These are phyloP conservation scores for Cytospora mali DNA, from an alignment of 2,329 filamentous ascomycete species.

Conservation along the genomic window DNA sequence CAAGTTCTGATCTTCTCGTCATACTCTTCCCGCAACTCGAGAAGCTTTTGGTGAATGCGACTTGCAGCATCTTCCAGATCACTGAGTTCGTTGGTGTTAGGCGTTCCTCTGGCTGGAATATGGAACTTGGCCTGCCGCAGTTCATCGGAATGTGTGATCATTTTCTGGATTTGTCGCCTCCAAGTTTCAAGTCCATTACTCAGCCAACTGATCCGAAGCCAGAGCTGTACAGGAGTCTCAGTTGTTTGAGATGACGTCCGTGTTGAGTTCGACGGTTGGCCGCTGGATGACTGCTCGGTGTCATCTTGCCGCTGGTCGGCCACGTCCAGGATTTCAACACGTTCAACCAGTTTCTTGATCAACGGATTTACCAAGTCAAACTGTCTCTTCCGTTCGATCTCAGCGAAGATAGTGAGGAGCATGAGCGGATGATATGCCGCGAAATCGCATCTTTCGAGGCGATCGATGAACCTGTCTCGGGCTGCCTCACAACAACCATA, in stretches of 20 bases:
- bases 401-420: conserved; percentile 12
- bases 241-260: background rate
- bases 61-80: conserved; percentile 16
- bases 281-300: background rate
- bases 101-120: background rate
- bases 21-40: conserved; percentile 28
- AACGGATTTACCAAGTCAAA: conserved; percentile 5
- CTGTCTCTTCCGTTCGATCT: conserved; percentile 22
- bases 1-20: conserved; percentile 27
- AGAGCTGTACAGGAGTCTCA: conserved; percentile 18
- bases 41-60: conserved; percentile 25
- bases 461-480: background rate
- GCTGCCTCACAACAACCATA: background rate
- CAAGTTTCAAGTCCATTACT: conserved; percentile 29
- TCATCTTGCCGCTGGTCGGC: background rate
- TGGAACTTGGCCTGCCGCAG: background rate
- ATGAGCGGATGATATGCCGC: background rate
- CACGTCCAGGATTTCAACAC: conserved; percentile 4
- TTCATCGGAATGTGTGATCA: conserved; percentile 30
- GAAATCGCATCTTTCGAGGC: conserved; percentile 1
- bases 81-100: background rate
- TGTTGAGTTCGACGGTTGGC: background rate
- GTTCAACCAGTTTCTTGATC: conserved; percentile 10
- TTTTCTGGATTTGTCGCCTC: conserved; percentile 31
- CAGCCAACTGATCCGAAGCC: conserved; percentile 30